Conservation (phyloP, 2,329 filamentous ascomycete species). For the Shiraia sp. region DNA sequence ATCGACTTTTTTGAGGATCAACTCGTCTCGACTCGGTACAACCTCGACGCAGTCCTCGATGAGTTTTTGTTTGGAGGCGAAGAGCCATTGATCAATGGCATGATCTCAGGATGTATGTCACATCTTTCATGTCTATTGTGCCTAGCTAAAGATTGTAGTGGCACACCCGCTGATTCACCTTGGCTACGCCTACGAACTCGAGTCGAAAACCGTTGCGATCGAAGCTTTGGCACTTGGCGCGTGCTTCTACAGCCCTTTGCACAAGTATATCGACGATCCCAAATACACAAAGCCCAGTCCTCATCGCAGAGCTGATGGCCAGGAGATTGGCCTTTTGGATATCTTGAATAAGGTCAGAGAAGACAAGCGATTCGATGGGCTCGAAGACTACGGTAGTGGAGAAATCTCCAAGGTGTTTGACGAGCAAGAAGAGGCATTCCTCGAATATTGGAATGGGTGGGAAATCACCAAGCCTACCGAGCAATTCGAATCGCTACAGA, state of each 20-base stretch:
- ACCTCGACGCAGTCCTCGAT: constrained; percentile 78
- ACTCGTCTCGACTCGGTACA: constrained; percentile 74
- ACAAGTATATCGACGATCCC: constrained; percentile 70
- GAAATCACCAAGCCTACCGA: constrained; percentile 65
- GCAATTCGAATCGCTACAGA: constrained; percentile 74
- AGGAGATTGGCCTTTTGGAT: constrained; percentile 65
- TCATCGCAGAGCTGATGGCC: constrained; percentile 41
- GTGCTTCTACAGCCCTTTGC: constrained; percentile 60
- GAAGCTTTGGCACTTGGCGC: constrained; percentile 77
- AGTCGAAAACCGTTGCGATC: constrained; percentile 82
- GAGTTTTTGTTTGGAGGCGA: constrained; percentile 77
- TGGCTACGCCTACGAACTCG: constrained; percentile 89
- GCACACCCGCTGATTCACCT: constrained; percentile 93
- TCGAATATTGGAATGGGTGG: constrained; percentile 95
- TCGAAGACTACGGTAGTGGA: constrained; percentile 63
- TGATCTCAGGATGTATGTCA: constrained; percentile 75
- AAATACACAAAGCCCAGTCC: constrained; percentile 69
- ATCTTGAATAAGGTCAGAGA: constrained; percentile 70
- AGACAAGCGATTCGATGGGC: constrained; percentile 70
- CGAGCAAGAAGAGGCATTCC: constrained; percentile 68
- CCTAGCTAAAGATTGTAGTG: constrained; percentile 55
- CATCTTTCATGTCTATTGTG: constrained; percentile 10
- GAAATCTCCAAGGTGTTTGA: constrained; percentile 72
- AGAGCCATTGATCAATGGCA: constrained; percentile 76
- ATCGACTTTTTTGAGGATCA: constrained; percentile 96